Percentiles rank a stretch among this genome's conserved stretches.
phyloP scores from a whole-genome alignment of 2,329 filamentous ascomycete genomes.

The Sporothrix inflata region DNA sequence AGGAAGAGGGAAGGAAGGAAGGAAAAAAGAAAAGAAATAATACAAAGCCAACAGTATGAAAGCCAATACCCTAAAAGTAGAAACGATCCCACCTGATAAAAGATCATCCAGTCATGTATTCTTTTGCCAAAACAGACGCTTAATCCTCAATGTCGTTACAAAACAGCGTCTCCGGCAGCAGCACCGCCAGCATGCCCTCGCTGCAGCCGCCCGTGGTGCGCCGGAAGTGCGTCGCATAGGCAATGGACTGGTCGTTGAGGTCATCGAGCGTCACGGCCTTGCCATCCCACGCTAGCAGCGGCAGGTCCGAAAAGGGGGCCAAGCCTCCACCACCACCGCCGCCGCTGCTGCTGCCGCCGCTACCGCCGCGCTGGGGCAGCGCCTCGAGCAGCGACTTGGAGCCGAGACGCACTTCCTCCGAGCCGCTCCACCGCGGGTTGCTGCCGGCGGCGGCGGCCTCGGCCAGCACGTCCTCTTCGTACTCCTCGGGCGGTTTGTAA shows the following conservation, averaged over 20 bases:
- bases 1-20: too few relatives aligned
- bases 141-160: constrained; percentile 25
- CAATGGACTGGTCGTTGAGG: constrained; percentile 49
- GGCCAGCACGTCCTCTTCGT: constrained; percentile 41
- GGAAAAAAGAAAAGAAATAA: neutral
- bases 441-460: neutral
- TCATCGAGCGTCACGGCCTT: constrained; percentile 45
- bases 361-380: constrained; percentile 48
- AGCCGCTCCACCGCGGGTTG: neutral
- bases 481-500: constrained; percentile 72
- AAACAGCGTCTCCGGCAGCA: constrained; percentile 30
- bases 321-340: too few relatives aligned
- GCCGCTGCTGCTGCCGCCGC: too few relatives aligned
- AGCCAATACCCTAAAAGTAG: neutral
- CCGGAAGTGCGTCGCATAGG: constrained; percentile 64
- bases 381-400: constrained; percentile 55
- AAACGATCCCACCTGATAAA: neutral
- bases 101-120: neutral
- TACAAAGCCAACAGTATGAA: too few relatives aligned
- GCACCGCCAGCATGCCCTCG: constrained; percentile 38
- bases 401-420: constrained; percentile 40
- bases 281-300: constrained; percentile 69
- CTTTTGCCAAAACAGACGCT: neutral
- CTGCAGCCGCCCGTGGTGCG: constrained; percentile 68
- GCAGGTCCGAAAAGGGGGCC: constrained; percentile 52